A percentile compares a stretch with the other conserved stretches of the same genome.
Evolutionary conservation across 345 rosid species (phyloP).

Genomic region (Aquilaria sinensis): DNA sequence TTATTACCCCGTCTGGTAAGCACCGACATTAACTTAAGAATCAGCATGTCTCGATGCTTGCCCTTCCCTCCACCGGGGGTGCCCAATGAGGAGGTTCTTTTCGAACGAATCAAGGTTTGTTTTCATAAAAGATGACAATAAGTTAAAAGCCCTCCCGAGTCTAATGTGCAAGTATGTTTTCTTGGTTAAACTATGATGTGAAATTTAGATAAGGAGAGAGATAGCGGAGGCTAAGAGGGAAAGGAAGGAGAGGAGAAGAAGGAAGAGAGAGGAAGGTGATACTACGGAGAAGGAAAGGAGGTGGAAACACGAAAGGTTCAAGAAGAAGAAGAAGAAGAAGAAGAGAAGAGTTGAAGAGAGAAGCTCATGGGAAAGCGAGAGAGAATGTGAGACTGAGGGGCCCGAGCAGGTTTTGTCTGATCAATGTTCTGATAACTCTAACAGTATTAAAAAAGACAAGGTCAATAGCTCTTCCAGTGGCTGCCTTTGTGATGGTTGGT

Average conservation of each 20-base stretch:
- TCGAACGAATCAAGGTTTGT: conserved; percentile 5
- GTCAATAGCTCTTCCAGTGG: not conserved
- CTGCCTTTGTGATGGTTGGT: not conserved
- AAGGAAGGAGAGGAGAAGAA: conserved; percentile 1
- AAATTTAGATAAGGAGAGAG: conserved; percentile 6
- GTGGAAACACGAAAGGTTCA: conserved; percentile 2
- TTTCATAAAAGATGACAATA: too few species aligned
- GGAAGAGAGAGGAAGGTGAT: not conserved
- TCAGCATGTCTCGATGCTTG: conserved; percentile 15
- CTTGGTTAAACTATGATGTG: not conserved
- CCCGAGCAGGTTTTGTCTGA: conserved; percentile 6
- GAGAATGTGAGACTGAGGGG: conserved; percentile 9
- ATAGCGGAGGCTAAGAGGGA: not conserved
- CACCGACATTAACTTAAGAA: too few species aligned
- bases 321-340: not conserved
- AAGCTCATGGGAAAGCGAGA: not conserved
- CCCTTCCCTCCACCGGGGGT: conserved; percentile 15
- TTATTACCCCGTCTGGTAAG: too few species aligned
- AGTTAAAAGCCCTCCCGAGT: too few species aligned
- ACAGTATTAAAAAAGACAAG: not conserved
- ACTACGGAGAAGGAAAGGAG: not conserved
- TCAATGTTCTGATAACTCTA: conserved; percentile 19
- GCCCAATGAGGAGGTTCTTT: not conserved
- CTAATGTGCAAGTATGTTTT: not conserved
- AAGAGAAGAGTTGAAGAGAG: not conserved